A percentile compares a stretch with the other conserved stretches of the same genome.
Conservation (phyloP, 2,329 filamentous ascomycete species). For the Diaporthe vaccinii region DNA sequence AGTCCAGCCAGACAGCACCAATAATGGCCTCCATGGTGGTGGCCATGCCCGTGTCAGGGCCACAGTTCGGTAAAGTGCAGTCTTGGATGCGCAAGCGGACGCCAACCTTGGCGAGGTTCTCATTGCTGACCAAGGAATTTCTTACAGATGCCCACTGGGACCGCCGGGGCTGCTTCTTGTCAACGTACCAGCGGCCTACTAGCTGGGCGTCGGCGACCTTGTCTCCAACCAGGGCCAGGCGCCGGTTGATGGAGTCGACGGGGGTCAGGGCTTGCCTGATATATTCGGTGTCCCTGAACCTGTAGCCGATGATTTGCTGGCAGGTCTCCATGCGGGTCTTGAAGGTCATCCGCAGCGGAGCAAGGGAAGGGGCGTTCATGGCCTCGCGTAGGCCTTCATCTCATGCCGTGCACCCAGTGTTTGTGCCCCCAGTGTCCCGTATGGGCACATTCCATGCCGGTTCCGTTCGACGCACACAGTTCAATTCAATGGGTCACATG, state of each 20-base stretch:
- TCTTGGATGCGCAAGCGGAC: background rate
- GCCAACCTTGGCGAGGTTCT: conserved; percentile 3
- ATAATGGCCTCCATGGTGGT: conserved; percentile 15
- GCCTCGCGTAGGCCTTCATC: background rate
- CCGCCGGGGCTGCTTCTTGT: background rate
- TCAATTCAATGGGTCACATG: background rate
- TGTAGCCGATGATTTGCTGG: conserved; percentile 12
- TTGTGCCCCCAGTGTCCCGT: background rate
- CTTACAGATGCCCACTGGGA: background rate
- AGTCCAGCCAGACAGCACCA: conserved; percentile 23
- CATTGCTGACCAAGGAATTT: background rate
- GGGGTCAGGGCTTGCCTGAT: conserved; percentile 2
- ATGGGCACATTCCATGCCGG: background rate
- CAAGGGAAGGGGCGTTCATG: background rate
- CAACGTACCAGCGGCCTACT: background rate
- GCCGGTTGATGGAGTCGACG: background rate
- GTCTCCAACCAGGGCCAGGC: conserved; percentile 5
- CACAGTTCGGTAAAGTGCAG: background rate
- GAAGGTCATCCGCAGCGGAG: background rate
- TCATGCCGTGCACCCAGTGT: background rate
- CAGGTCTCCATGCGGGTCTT: background rate
- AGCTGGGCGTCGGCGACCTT: background rate
- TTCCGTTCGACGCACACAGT: background rate
- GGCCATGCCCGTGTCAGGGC: background rate
- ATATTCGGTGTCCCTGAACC: background rate